Evolutionary conservation across 306 rosid genomes (phyloP).

Genomic region (Rosa persica): DNA sequence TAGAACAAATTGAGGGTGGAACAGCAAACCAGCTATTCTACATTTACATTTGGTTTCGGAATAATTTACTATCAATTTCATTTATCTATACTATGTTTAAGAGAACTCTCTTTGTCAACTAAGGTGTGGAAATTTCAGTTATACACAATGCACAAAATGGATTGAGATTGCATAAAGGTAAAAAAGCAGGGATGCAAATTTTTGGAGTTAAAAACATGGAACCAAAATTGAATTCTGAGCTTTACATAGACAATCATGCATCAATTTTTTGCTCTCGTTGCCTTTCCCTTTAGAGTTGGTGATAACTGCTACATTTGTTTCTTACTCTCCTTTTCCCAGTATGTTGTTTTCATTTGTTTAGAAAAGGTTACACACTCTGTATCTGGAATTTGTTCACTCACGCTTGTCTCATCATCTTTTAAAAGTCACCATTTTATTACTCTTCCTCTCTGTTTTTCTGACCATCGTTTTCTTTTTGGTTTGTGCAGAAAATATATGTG

Average conservation of each 20-base stretch:
- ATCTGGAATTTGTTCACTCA: background rate
- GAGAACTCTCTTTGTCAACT: background rate
- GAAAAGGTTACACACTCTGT: background rate
- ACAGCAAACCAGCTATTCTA: background rate
- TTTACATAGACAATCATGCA: background rate
- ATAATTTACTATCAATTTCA: background rate
- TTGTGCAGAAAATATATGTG: slow-evolving; percentile 86
- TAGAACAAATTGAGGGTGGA: background rate
- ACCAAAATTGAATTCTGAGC: background rate
- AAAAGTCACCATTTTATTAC: background rate
- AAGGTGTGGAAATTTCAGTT: background rate
- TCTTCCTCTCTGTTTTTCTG: background rate
- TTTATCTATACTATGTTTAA: background rate
- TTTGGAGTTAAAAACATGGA: background rate
- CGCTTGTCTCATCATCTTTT: background rate
- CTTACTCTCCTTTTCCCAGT: background rate
- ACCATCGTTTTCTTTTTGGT: slow-evolving; percentile 6
- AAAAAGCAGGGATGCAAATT: background rate
- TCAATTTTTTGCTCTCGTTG: background rate
- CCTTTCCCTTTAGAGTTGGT: background rate
- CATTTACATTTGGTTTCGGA: background rate
- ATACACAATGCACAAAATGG: background rate
- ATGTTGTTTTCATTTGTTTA: background rate
- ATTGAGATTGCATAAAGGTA: background rate
- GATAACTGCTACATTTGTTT: background rate